Conservation (phyloP, 352 stramenopile species). For the Globisporangium barbulae region DNA sequence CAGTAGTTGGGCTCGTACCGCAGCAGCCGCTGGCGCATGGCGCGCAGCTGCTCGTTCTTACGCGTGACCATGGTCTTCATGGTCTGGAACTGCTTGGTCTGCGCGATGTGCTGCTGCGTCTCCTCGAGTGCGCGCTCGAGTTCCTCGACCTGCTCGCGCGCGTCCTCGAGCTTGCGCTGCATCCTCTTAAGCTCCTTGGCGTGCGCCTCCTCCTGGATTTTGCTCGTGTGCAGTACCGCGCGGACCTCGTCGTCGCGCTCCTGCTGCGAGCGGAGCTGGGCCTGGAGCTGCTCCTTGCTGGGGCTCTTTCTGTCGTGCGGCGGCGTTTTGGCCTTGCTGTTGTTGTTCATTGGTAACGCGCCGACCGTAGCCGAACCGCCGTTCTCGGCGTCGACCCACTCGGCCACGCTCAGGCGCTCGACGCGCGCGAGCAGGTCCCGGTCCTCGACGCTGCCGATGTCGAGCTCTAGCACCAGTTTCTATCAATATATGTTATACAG, state of each 20-base stretch:
- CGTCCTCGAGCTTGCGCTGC: slow-evolving; percentile 55
- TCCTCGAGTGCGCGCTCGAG: slow-evolving; percentile 61
- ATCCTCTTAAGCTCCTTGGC: slow-evolving; percentile 47
- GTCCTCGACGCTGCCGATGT: slow-evolving; percentile 75
- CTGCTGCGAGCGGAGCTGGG: slow-evolving; percentile 28
- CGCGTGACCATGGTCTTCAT: slow-evolving; percentile 80
- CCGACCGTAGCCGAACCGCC: slow-evolving; percentile 24
- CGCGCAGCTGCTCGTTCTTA: slow-evolving; percentile 81
- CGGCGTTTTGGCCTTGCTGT: slow-evolving; percentile 10
- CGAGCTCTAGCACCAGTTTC: slow-evolving; percentile 61
- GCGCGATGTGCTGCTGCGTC: slow-evolving; percentile 56
- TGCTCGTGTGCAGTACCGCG: slow-evolving; percentile 40
- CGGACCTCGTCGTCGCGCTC: slow-evolving; percentile 44
- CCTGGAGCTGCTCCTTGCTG: slow-evolving; percentile 35
- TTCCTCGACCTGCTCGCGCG: slow-evolving; percentile 48
- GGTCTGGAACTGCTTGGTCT: slow-evolving; percentile 82
- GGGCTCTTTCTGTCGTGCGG: neutral
- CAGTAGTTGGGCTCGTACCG: slow-evolving; percentile 70
- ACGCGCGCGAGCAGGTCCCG: slow-evolving; percentile 70
- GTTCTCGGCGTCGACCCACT: slow-evolving; percentile 53
- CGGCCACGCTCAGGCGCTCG: slow-evolving; percentile 68
- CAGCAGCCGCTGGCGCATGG: slow-evolving; percentile 59
- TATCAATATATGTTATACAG: slow-evolving; percentile 9
- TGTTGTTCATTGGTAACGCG: slow-evolving; percentile 19
- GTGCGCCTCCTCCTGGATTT: slow-evolving; percentile 47